Evolutionary conservation across 768 basidiomycete species (phyloP), one percentile per base, ranked within the genome.

Genomic region (Lyophyllum atratum): DNA sequence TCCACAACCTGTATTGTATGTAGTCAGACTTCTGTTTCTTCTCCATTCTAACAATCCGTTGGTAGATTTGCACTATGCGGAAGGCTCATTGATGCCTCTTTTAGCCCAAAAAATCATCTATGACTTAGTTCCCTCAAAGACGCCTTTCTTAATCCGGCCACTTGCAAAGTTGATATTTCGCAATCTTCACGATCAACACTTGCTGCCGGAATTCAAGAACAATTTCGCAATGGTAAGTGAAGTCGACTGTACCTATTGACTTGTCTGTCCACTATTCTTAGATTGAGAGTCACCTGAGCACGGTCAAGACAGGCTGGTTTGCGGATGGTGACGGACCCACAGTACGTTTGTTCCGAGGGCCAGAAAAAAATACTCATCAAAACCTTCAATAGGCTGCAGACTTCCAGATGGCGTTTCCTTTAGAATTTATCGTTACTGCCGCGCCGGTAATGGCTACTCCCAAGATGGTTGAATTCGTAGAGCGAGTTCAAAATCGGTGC

Each of bases 131-230:
- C 74, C 75, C 7, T 40, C 60, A 17, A 64, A 68, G 19, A 60
- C 73, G 1, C 74, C 78, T 0, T 72, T 75, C 54, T 66, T 74
- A 44, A 59, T 80, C 47, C 69, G 75, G 10, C 72, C 75, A 14
- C 37, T 76, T 21, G 59, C 74, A 29, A 70, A 54, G 10, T 26
- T 56, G 1, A 53, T 76, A 17, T 73, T 76, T 49, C 57, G 53
- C 25, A 59, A 61, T 37, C 56, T 78, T 10, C 63, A 61, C 33
- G 61, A 61, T 21, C 46, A 49, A 25, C 15, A 74, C 3, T 54
- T 75, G 1, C 57, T 66, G 10, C 67, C 68, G 9, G 69, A 69
- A 45, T 56, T 77, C 28, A 59, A 61, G 39, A 69, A 68, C 29
- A 65, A 70, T 53, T 34, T 68, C 12, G 54, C 54, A 25, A 60